Evolutionary conservation across 2,329 filamentous ascomycete genomes (phyloP).

Genomic region (Diplodia scrobiculata): DNA sequence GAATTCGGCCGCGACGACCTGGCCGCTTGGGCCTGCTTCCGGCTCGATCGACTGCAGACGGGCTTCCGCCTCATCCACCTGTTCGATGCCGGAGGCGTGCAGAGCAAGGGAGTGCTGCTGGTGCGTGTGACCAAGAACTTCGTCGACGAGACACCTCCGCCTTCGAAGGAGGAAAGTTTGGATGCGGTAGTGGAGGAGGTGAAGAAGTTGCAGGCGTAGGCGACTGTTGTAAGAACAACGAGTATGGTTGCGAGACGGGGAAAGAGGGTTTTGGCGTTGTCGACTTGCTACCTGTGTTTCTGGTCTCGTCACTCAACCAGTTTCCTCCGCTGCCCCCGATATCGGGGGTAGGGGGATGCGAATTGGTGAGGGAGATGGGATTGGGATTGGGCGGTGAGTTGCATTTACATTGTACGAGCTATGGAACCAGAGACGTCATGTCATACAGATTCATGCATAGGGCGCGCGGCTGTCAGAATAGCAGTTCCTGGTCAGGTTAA

Average conservation of each 20-base stretch:
- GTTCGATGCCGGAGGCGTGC: conserved; percentile 66
- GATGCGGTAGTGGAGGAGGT: neutral
- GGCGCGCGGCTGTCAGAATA: conserved; percentile 9
- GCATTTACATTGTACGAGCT: conserved; percentile 18
- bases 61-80: conserved; percentile 80
- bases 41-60: conserved; percentile 74
- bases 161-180: neutral
- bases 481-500: neutral
- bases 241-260: neutral
- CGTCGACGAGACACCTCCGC: conserved; percentile 15
- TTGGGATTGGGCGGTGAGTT: conserved; percentile 11
- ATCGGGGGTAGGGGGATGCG: neutral
- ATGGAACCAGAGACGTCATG: neutral
- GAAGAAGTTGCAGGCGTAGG: conserved; percentile 8
- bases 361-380: neutral
- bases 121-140: conserved; percentile 68
- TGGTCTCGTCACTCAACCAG: neutral
- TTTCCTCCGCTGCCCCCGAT: neutral
- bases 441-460: neutral
- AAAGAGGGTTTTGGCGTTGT: neutral
- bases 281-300: neutral
- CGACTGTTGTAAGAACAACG: neutral
- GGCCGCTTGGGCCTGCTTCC: conserved; percentile 84
- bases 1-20: conserved; percentile 76
- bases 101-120: conserved; percentile 69